Conservation (phyloP, 495 filamentous ascomycete species). For the Thermochaetoides thermophila region DNA sequence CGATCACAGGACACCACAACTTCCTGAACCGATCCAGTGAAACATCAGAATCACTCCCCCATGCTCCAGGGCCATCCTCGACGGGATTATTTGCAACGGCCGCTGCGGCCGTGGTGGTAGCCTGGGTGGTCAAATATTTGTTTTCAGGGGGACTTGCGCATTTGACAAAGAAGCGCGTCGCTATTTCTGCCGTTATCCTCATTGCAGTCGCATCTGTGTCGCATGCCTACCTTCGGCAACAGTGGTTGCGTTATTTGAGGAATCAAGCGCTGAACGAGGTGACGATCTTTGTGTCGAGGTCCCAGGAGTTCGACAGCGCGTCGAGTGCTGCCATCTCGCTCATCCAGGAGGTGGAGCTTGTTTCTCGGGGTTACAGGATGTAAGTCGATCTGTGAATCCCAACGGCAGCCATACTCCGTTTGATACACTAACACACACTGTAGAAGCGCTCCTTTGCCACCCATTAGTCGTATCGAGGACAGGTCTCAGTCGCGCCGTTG, state of each 20-base stretch:
- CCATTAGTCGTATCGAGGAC: constrained; percentile 69
- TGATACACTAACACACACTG: constrained; percentile 23
- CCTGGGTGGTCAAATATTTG: constrained; percentile 59
- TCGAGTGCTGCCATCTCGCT: constrained; percentile 67
- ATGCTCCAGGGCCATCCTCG: constrained; percentile 11
- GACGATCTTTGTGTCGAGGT: constrained; percentile 53
- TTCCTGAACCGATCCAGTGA: constrained; percentile 7
- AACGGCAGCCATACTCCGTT: constrained; percentile 2
- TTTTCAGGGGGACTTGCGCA: constrained; percentile 29
- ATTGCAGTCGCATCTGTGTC: constrained; percentile 40
- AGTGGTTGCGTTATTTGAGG: constrained; percentile 73
- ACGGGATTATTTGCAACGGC: constrained; percentile 34
- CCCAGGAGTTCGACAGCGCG: constrained; percentile 73
- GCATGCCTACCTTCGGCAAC: constrained; percentile 61
- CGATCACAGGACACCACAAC: constrained; percentile 15
- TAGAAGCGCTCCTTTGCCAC: constrained; percentile 74
- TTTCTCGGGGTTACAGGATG: constrained; percentile 88
- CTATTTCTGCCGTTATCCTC: constrained; percentile 42
- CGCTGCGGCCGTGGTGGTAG: constrained; percentile 50
- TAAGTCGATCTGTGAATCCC: constrained; percentile 33
- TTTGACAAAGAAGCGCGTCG: constrained; percentile 38
- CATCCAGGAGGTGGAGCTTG: constrained; percentile 92
- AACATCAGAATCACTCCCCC: not conserved
- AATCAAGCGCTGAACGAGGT: constrained; percentile 62
- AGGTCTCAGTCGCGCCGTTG: constrained; percentile 65